A percentile compares a stretch with the other conserved stretches of the same genome.
Evolutionary conservation across 176 grass and related monocot species (phyloP).

Genomic region (Chloris gayana): DNA sequence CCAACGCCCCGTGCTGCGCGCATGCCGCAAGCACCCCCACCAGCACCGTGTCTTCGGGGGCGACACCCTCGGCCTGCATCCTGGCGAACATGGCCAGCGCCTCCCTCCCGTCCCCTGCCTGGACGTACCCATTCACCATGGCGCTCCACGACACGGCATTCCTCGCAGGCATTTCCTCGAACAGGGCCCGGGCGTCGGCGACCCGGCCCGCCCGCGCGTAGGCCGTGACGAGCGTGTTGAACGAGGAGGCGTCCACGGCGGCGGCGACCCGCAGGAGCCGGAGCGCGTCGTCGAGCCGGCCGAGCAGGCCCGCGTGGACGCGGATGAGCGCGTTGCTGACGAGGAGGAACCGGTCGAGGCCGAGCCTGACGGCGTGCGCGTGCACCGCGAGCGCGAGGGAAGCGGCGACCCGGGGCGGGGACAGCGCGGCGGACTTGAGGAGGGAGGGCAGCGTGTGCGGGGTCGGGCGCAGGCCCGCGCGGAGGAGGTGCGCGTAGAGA

Average conservation of each 20-base stretch:
- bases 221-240: slow-evolving; percentile 58
- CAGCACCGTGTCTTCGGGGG: slow-evolving; percentile 40
- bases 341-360: slow-evolving; percentile 44
- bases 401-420: slow-evolving; percentile 21
- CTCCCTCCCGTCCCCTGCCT: slow-evolving; percentile 48
- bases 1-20: slow-evolving; percentile 46
- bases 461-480: slow-evolving; percentile 43
- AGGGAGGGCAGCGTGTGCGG: slow-evolving; percentile 50
- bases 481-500: slow-evolving; percentile 50
- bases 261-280: slow-evolving; percentile 39
- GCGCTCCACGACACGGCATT: slow-evolving; percentile 58
- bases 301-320: slow-evolving; percentile 42
- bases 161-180: slow-evolving; percentile 59
- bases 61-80: slow-evolving; percentile 46
- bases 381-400: slow-evolving; percentile 49
- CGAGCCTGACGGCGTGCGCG: slow-evolving; percentile 53
- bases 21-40: slow-evolving; percentile 44
- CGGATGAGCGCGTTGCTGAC: slow-evolving; percentile 63
- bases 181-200: slow-evolving; percentile 19
- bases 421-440: slow-evolving; percentile 38
- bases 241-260: slow-evolving; percentile 33
- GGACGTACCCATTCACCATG: slow-evolving; percentile 58
- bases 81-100: slow-evolving; percentile 35
- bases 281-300: slow-evolving; percentile 29
- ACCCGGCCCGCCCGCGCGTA: slow-evolving; percentile 21